These are phyloP conservation scores for Neonectria hederae DNA, from an alignment of 2,329 filamentous ascomycete species.

Conservation along the genomic window DNA sequence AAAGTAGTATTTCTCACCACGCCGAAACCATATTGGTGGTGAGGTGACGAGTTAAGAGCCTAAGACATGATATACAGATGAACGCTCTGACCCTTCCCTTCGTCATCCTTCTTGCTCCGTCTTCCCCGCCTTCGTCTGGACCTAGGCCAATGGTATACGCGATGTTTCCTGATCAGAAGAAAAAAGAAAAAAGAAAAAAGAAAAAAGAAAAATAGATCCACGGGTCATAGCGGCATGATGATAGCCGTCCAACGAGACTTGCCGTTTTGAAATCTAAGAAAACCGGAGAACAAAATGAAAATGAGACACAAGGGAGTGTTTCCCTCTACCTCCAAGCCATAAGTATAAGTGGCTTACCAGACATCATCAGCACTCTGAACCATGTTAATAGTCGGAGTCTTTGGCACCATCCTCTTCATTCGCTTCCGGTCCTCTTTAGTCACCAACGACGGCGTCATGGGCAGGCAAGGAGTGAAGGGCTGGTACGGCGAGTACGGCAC, in stretches of 20 bases:
- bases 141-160: slow-evolving; percentile 21
- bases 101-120: slow-evolving; percentile 9
- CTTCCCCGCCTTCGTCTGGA: slow-evolving; percentile 7
- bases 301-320: slow-evolving; percentile 20
- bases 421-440: slow-evolving; percentile 76
- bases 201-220: slow-evolving; percentile 9
- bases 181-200: background rate
- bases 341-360: slow-evolving; percentile 61
- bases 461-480: slow-evolving; percentile 78
- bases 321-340: slow-evolving; percentile 10
- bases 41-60: slow-evolving; percentile 5
- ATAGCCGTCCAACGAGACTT: slow-evolving; percentile 19
- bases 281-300: slow-evolving; percentile 18
- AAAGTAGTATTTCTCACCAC: slow-evolving; percentile 16
- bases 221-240: slow-evolving; percentile 40
- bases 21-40: slow-evolving; percentile 5
- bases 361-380: slow-evolving; percentile 70
- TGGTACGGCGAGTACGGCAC: slow-evolving; percentile 83
- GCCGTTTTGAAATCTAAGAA: slow-evolving; percentile 41
- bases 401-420: slow-evolving; percentile 70
- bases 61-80: slow-evolving; percentile 17
- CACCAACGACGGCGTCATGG: slow-evolving; percentile 79
- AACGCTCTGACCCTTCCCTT: background rate
- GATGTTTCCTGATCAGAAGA: slow-evolving; percentile 7
- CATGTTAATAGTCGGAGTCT: slow-evolving; percentile 70